A percentile compares a stretch with the other conserved stretches of the same genome.
These are phyloP conservation scores for Udeniomyces megalosporus DNA, from an alignment of 768 basidiomycete species.

Conservation along the genomic window DNA sequence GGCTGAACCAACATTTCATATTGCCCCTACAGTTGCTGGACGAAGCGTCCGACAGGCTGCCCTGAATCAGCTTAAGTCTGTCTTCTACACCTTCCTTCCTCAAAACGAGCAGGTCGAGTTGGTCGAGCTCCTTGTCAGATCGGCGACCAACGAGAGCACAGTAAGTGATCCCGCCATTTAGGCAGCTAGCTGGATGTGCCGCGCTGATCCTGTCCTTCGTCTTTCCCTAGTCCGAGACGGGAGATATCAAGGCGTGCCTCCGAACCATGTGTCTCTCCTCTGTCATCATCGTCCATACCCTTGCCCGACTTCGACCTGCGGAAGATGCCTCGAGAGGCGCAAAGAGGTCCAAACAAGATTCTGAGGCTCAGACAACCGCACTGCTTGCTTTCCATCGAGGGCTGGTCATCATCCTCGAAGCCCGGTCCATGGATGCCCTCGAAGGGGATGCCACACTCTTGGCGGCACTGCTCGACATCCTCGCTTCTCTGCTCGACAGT, in stretches of 20 bases:
- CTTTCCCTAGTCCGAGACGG: neutral
- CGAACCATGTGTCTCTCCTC: conserved; percentile 5
- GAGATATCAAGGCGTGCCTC: conserved; percentile 9
- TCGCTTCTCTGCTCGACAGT: conserved; percentile 46
- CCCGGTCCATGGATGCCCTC: conserved; percentile 46
- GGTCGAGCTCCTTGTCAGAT: conserved; percentile 42
- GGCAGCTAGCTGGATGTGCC: too few relatives aligned
- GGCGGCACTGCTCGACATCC: conserved; percentile 50
- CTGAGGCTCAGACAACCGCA: conserved; percentile 5
- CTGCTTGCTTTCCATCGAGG: conserved; percentile 7
- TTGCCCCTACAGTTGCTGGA: neutral
- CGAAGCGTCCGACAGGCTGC: conserved; percentile 6
- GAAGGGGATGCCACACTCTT: conserved; percentile 58
- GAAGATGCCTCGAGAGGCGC: conserved; percentile 32
- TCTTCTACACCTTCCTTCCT: conserved; percentile 42
- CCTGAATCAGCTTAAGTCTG: conserved; percentile 37
- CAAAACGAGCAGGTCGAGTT: conserved; percentile 42
- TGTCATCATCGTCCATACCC: conserved; percentile 2
- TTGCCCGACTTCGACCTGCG: conserved; percentile 3
- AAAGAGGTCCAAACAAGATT: conserved; percentile 44
- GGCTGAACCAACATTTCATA: neutral
- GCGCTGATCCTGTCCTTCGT: neutral
- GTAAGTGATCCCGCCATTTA: too few relatives aligned
- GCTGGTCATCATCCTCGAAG: conserved; percentile 38
- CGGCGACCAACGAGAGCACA: conserved; percentile 21